Conservation (phyloP, 306 rosid genomes). For the Corylus americana region DNA sequence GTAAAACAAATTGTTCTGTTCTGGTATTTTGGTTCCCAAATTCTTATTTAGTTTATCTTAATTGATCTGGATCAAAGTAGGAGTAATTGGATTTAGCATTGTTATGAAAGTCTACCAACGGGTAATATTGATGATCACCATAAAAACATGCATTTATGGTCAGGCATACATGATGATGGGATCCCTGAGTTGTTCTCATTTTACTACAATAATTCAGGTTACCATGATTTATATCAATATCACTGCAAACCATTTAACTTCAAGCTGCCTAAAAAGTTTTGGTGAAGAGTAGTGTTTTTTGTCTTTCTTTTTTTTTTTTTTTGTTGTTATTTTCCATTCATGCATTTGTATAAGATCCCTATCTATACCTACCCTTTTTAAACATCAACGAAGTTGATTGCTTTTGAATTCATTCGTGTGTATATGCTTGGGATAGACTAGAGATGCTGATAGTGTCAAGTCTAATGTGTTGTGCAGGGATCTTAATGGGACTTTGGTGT, state of each 20-base stretch:
- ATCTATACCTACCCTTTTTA: no score
- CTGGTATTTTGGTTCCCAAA: not conserved
- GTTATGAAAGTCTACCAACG: no score
- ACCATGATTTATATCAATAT: not conserved
- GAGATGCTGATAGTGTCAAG: constrained; percentile 6
- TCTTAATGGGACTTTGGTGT: constrained; percentile 96
- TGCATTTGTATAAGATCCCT: no score
- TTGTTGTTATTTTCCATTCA: not conserved
- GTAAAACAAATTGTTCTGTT: constrained; percentile 32
- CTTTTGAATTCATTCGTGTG: no score
- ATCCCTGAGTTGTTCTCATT: no score
- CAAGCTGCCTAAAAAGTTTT: not conserved
- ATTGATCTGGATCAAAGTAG: no score
- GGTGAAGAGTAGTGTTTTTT: not conserved
- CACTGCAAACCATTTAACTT: not conserved
- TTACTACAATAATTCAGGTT: not conserved
- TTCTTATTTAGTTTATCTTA: not conserved
- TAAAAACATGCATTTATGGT: no score
- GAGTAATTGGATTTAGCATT: no score
- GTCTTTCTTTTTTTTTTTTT: not conserved
- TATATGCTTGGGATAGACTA: not conserved
- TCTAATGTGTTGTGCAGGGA: constrained; percentile 58
- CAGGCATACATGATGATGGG: no score
- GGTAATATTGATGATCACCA: no score
- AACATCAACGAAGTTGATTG: no score